phyloP scores from a whole-genome alignment of 495 filamentous ascomycete species.

The Penicillium coprophilum region DNA sequence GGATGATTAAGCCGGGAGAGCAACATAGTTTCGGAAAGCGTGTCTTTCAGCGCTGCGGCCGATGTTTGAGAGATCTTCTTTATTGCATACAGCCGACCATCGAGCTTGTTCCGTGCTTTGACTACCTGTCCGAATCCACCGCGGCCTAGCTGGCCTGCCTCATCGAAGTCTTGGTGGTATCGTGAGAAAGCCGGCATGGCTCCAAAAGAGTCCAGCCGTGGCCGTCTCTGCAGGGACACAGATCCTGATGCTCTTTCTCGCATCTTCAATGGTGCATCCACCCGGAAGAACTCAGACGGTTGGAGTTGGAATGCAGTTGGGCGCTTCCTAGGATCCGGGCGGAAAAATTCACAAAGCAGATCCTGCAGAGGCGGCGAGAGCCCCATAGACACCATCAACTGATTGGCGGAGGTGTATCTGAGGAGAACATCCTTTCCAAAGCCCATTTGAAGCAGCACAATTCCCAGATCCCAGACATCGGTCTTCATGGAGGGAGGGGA shows the following conservation, averaged over 20 bases:
- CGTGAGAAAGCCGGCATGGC: constrained; percentile 55
- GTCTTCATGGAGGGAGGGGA: constrained; percentile 70
- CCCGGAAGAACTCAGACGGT: constrained; percentile 81
- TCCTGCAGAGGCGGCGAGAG: constrained; percentile 76
- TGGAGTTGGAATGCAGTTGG: constrained; percentile 86
- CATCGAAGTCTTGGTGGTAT: constrained; percentile 85
- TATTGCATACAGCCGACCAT: constrained; percentile 89
- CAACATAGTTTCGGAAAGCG: constrained; percentile 87
- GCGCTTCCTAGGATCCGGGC: constrained; percentile 75
- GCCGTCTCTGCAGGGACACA: constrained; percentile 39
- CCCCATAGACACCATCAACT: constrained; percentile 60
- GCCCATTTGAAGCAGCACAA: constrained; percentile 90
- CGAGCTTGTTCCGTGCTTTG: constrained; percentile 88
- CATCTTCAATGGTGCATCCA: constrained; percentile 49
- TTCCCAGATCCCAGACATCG: constrained; percentile 92
- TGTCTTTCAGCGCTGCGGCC: constrained; percentile 73
- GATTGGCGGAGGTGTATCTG: constrained; percentile 74
- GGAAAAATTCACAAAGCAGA: constrained; percentile 79
- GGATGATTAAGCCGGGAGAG: constrained; percentile 92
- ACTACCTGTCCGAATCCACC: constrained; percentile 98
- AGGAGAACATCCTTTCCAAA: constrained; percentile 76
- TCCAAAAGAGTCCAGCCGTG: constrained; percentile 49
- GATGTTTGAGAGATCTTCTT: constrained; percentile 92
- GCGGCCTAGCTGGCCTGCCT: constrained; percentile 83
- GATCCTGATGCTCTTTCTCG: constrained; percentile 41